Evolutionary conservation across 2,329 filamentous ascomycete species (phyloP), one percentile per base, ranked within the genome.

Genomic region (Ophiostoma tasmaniense): DNA sequence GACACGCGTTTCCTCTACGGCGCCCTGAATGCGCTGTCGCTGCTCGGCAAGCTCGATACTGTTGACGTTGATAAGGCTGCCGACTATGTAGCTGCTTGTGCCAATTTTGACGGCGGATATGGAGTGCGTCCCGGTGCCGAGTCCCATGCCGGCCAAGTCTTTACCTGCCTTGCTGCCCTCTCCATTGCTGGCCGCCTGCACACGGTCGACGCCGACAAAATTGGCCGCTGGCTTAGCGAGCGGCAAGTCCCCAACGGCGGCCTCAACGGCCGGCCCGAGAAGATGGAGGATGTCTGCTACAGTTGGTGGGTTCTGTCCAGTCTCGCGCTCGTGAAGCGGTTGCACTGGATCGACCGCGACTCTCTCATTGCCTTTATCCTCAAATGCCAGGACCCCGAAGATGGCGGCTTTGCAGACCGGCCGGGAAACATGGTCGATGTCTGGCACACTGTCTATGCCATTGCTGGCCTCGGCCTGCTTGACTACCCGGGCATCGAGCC

Each of bases 291-390:
- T 77, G 94, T 97, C 17, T 99, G 95, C 81, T 99, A 99, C 80
- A 97, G 92, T 77, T 99, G 95, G 95, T 99, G 95, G 95, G 95
- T 98, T 62, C 81, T 94, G 76, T 94, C 91, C 76, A 97, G 93
- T 77, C 81, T 99, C 73, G 89, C 90, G 64, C 97, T 98, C 84
- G 91, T 99, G 73, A 88, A 85, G 68, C 89, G 89, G 68, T 84
- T 93, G 67, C 91, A 97, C 77, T 99, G 95, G 95, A 96, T 99
- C 76, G 92, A 99, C 80, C 86, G 88, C 66, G 83, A 89, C 69
- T 91, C 91, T 76, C 84, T 99, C 74, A 85, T 88, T 67, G 78
- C 79, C 30, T 99, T 97, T 79, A 97, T 99, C 68, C 80, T 99
- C 70, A 84, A 85, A 72, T 97, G 92, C 75, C 95, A 99, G 82